These are phyloP conservation scores for Galeopsis tetrahit DNA, from an alignment of 257 asterid species.

Conservation along the genomic window DNA sequence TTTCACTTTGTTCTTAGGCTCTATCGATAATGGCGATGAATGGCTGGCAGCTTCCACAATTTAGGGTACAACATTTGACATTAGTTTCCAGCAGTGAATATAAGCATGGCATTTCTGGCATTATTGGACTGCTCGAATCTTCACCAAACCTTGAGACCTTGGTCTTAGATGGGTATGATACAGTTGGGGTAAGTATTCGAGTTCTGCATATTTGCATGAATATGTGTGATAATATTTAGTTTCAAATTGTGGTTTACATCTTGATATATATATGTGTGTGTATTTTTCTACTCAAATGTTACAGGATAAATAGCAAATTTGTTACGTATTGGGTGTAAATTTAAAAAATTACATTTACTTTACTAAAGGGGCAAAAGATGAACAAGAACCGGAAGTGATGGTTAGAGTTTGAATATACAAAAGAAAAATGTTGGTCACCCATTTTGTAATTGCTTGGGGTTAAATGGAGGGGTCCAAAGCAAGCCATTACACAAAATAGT, in stretches of 20 bases:
- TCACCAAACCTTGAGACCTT: constrained; percentile 29
- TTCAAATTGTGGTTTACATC: neutral
- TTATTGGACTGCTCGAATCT: constrained; percentile 22
- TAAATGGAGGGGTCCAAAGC: too few species aligned
- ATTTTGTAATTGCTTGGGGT: neutral
- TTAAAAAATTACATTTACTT: neutral
- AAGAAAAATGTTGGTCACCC: neutral
- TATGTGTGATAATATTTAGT: neutral
- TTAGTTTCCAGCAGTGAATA: too few species aligned
- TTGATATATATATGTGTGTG: too few species aligned
- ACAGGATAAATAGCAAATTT: neutral
- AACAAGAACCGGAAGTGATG: too few species aligned
- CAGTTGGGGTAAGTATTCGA: neutral
- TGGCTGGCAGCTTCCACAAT: constrained; percentile 21
- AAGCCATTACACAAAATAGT: too few species aligned
- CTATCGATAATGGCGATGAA: neutral
- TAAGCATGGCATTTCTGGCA: too few species aligned
- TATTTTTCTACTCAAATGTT: too few species aligned
- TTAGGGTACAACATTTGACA: neutral
- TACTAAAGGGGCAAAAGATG: neutral
- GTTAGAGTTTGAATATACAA: constrained; percentile 19
- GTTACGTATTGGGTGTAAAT: neutral
- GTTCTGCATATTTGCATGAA: neutral
- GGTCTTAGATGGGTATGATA: neutral
- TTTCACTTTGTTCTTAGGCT: constrained; percentile 18